A percentile compares a stretch with the other conserved stretches of the same genome.
These are phyloP conservation scores for Talaromyces wortmannii DNA, from an alignment of 495 filamentous ascomycete species.

Conservation along the genomic window DNA sequence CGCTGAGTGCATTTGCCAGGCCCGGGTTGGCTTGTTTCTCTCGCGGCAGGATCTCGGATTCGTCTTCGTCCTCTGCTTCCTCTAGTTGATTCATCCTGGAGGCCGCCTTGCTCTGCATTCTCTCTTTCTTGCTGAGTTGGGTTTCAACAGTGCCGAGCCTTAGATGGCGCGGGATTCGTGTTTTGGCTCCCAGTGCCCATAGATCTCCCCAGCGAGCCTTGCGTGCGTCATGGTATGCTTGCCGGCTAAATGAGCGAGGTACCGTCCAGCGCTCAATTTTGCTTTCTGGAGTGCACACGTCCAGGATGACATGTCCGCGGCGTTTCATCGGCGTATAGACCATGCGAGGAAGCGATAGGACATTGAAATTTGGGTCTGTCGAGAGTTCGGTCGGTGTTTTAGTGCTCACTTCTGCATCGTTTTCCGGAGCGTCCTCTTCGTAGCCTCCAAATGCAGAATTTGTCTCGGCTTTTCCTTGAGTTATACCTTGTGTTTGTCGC, in stretches of 20 bases:
- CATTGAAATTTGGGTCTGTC: slow-evolving; percentile 26
- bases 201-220: slow-evolving; percentile 90
- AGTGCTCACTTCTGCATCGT: slow-evolving; percentile 1
- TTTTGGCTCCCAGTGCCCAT: slow-evolving; percentile 94
- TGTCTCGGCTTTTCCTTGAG: slow-evolving; percentile 34
- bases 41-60: slow-evolving; percentile 7
- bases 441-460: slow-evolving; percentile 46
- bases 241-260: slow-evolving; percentile 68
- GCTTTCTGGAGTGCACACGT: slow-evolving; percentile 82
- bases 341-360: slow-evolving; percentile 69
- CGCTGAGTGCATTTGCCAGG: slow-evolving; percentile 7
- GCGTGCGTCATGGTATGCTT: slow-evolving; percentile 84
- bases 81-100: slow-evolving; percentile 20
- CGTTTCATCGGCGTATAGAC: slow-evolving; percentile 80
- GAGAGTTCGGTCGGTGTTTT: slow-evolving; percentile 1
- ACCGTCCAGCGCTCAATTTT: slow-evolving; percentile 93
- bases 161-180: slow-evolving; percentile 52
- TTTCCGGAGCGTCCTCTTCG: slow-evolving; percentile 18
- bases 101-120: slow-evolving; percentile 27
- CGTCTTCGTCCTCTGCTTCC: slow-evolving; percentile 13
- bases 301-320: slow-evolving; percentile 77
- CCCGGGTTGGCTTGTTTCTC: slow-evolving; percentile 23
- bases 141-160: slow-evolving; percentile 55
- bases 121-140: slow-evolving; percentile 47
- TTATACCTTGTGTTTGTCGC: slow-evolving; percentile 28